A percentile compares a stretch with the other conserved stretches of the same genome.
Conservation (phyloP, 345 rosid genomes). For the Euphorbia tirucalli region DNA sequence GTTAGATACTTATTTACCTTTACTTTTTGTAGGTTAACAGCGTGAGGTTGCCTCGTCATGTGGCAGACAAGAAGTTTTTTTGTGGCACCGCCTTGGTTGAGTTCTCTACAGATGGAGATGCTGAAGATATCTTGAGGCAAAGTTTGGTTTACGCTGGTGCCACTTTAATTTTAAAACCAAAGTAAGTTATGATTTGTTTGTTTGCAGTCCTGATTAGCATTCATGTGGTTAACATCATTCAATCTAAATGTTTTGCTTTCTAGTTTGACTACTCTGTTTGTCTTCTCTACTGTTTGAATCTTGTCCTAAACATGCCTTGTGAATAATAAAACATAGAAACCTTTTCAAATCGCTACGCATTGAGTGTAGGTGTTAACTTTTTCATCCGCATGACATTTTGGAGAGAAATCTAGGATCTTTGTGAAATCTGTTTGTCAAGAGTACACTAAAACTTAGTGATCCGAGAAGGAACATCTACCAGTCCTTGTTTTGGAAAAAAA, state of each 20-base stretch:
- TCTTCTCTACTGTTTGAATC: background rate
- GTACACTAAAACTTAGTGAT: background rate
- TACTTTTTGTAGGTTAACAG: slow-evolving; percentile 10
- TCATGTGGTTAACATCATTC: background rate
- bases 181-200: slow-evolving; percentile 2
- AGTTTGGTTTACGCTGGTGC: slow-evolving; percentile 12
- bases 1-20: background rate
- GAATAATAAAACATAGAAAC: background rate
- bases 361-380: background rate
- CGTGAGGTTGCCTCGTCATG: slow-evolving; percentile 14
- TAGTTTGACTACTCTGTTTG: background rate
- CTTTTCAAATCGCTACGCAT: background rate
- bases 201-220: background rate
- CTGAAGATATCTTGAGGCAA: slow-evolving; percentile 9
- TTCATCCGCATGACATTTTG: background rate
- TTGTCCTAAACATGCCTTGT: background rate
- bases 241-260: background rate
- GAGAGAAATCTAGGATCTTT: background rate
- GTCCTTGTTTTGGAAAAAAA: background rate
- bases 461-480: background rate
- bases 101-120: slow-evolving; percentile 10
- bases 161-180: slow-evolving; percentile 10
- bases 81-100: slow-evolving; percentile 14
- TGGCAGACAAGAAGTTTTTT: background rate
- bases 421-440: background rate